Conservation (phyloP, 768 basidiomycete genomes). For the Lyophyllum decastes region DNA sequence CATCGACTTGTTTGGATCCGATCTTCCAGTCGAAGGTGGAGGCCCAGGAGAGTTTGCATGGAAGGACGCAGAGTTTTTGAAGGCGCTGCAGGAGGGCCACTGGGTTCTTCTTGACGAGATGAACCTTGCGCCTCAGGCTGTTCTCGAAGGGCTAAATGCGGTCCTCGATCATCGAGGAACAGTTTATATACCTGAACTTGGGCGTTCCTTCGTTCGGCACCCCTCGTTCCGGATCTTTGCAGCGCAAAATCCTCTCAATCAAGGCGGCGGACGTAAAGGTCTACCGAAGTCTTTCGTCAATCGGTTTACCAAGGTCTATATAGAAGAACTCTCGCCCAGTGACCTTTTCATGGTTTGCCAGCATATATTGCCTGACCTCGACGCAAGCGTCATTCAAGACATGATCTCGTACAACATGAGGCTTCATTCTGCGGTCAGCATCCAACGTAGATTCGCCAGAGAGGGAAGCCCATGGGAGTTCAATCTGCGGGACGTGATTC, state of each 20-base stretch:
- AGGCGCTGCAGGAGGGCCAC: conserved; percentile 90
- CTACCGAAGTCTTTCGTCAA: conserved; percentile 97
- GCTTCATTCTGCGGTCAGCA: conserved; percentile 67
- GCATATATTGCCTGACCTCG: conserved; percentile 66
- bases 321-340: conserved; percentile 76
- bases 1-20: conserved; percentile 93
- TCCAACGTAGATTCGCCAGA: conserved; percentile 66
- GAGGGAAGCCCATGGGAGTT: conserved; percentile 97
- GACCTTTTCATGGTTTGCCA: conserved; percentile 82
- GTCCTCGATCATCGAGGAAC: conserved; percentile 94
- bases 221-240: conserved; percentile 97
- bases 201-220: conserved; percentile 84
- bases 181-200: conserved; percentile 94
- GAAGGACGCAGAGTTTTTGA: conserved; percentile 96
- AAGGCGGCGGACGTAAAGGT: conserved; percentile 97
- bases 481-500: conserved; percentile 91
- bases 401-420: conserved; percentile 86
- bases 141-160: conserved; percentile 96
- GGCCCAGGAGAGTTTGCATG: conserved; percentile 91
- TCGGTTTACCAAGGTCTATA: conserved; percentile 96
- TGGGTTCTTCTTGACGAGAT: conserved; percentile 99
- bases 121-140: conserved; percentile 96
- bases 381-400: conserved; percentile 50
- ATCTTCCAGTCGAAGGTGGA: conserved; percentile 93
- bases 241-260: conserved; percentile 93